Conservation (phyloP, 805 yeast genomes). For the Pichia membranifaciens region DNA sequence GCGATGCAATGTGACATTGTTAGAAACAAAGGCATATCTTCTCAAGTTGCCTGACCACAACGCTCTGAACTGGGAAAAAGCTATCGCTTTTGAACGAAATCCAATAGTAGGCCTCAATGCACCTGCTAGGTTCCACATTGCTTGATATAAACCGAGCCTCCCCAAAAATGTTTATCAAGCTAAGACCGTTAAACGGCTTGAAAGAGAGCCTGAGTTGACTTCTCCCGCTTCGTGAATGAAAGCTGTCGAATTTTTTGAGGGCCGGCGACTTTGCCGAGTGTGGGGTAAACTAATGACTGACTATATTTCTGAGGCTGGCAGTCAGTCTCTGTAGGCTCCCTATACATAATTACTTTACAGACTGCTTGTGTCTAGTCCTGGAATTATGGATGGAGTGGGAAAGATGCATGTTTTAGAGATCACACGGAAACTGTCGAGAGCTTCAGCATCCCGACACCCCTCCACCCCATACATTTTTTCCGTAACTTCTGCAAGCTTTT, state of each 20-base stretch:
- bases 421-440: neutral
- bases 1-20: neutral
- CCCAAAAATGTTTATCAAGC: no score
- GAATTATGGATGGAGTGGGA: constrained; percentile 2
- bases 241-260: no score
- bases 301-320: no score
- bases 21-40: neutral
- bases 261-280: no score
- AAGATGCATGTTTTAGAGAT: constrained; percentile 2
- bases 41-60: neutral
- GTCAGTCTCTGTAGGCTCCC: no score
- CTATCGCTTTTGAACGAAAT: neutral
- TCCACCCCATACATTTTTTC: constrained; percentile 36
- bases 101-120: neutral
- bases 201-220: neutral
- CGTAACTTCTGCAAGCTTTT: constrained; percentile 22
- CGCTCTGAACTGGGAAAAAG: neutral
- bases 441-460: constrained; percentile 23
- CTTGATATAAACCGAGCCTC: no score
- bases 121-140: constrained; percentile 3
- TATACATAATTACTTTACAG: neutral
- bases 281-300: no score
- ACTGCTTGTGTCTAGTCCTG: neutral
- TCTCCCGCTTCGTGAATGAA: neutral
- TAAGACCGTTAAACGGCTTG: no score